phyloP scores from a whole-genome alignment of 1,284 basidiomycete genomes.

The Cutaneotrichosporon sp. region DNA sequence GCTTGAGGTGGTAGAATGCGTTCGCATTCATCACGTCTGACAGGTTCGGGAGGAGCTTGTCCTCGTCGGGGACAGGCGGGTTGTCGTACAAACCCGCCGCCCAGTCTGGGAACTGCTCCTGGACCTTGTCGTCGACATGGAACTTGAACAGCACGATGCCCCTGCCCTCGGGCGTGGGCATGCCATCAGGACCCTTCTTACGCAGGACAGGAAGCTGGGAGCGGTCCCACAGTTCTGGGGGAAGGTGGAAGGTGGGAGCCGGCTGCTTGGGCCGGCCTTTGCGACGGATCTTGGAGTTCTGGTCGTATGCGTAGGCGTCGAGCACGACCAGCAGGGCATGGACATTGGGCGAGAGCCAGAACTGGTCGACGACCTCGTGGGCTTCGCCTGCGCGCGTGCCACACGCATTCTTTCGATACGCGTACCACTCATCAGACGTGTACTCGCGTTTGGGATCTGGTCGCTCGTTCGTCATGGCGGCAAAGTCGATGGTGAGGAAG shows the following conservation, averaged over 20 bases:
- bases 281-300: constrained; percentile 23
- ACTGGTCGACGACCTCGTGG: constrained; percentile 44
- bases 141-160: constrained; percentile 44
- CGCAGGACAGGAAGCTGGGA: constrained; percentile 31
- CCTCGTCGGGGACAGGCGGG: constrained; percentile 39
- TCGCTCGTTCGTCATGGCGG: constrained; percentile 37
- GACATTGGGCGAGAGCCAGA: constrained; percentile 36
- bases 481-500: constrained; percentile 45
- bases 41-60: constrained; percentile 27
- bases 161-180: constrained; percentile 28
- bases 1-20: constrained; percentile 27
- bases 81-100: constrained; percentile 42
- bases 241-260: constrained; percentile 44
- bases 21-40: constrained; percentile 31
- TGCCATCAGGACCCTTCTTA: constrained; percentile 34
- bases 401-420: constrained; percentile 36
- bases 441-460: constrained; percentile 40
- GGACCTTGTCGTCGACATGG: constrained; percentile 41
- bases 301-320: constrained; percentile 35
- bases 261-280: constrained; percentile 45
- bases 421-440: constrained; percentile 42
- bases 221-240: constrained; percentile 37
- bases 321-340: constrained; percentile 34
- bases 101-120: constrained; percentile 39
- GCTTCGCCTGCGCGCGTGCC: constrained; percentile 28